Evolutionary conservation across 768 basidiomycete species (phyloP), one percentile per base, ranked within the genome.

Genomic region (Trametes punicea): DNA sequence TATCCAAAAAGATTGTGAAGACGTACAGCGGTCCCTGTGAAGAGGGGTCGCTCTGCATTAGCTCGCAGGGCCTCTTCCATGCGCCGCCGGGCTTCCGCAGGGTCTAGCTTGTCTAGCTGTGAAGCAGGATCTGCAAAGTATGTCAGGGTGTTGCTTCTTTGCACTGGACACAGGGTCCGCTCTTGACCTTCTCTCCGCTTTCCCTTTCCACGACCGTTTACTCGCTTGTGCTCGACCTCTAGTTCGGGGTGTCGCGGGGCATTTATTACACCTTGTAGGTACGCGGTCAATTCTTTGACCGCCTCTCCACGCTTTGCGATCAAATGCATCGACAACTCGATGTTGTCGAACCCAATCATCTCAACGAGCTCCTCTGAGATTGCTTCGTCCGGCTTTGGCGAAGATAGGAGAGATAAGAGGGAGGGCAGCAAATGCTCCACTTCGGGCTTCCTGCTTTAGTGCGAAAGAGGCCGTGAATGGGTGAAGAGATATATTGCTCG

Each of bases 311-410:
- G 83, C 27, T 83, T 76, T 16, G 74, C 66, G 2, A 97, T 69
- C 25, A 97, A 78, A 38, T 88, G 81, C 71, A 80, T 81, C 7
- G 88, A 83, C 30, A 93, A 73, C 25, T 91, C 90, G 45, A 98
- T 82, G 16, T 87, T 81, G 46, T 96, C 90, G 67, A 86, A 91
- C 2, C 94, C 96, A 44, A 95, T 68, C 9, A 90, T 73, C 57
- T 97, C 94, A 7, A 80, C 81, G 9, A 98, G 68, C 62, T 91
- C 87, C 25, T 74, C 81, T 25, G 91, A 88, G 27, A 97, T 87
- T 20, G 81, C 82, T 27, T 93, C 90, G 60, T 87, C 77, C 5
- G 75, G 71, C 34, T 74, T 75, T 21, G 72, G 60, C 6, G 82
- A 82, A 1, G 77, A 76, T 15, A 90, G 70, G 31, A 80, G 69